These are phyloP conservation scores for Solanum ossicruentum DNA, from an alignment of 257 asterid genomes.

Conservation along the genomic window DNA sequence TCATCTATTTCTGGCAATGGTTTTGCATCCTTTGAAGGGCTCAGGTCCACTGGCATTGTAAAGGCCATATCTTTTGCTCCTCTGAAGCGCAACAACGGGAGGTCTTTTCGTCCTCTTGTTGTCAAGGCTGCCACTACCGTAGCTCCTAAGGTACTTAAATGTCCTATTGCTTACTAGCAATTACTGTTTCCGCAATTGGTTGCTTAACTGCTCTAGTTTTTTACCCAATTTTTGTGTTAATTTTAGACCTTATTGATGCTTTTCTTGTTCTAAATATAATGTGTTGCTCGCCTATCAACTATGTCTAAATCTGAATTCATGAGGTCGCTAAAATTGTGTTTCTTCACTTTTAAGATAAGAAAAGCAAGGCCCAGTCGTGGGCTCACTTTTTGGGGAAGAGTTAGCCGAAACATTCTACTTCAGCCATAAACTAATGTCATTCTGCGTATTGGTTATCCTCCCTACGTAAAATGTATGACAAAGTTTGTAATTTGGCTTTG, in stretches of 20 bases:
- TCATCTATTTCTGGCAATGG: slow-evolving; percentile 63
- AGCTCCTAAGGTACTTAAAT: slow-evolving; percentile 66
- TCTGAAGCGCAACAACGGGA: slow-evolving; percentile 29
- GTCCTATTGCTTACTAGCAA: background rate
- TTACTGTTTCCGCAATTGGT: background rate
- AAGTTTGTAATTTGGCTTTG: background rate
- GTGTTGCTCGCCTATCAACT: background rate
- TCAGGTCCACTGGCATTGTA: slow-evolving; percentile 34
- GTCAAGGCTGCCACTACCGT: slow-evolving; percentile 82
- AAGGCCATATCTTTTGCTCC: slow-evolving; percentile 39
- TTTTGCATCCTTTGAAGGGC: slow-evolving; percentile 70
- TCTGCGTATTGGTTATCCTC: background rate
- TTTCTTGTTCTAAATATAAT: background rate
- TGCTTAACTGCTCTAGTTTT: background rate
- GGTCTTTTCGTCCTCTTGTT: slow-evolving; percentile 48
- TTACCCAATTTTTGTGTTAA: background rate
- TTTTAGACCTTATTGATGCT: background rate
- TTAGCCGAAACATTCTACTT: background rate
- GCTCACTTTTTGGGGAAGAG: background rate
- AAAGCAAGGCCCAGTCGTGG: background rate
- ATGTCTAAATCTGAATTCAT: background rate
- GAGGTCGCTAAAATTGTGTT: background rate
- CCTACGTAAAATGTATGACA: background rate
- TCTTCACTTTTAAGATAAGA: background rate
- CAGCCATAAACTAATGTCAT: background rate